Evolutionary conservation across 2,329 filamentous ascomycete genomes (phyloP), one percentile per base, ranked within the genome.

Genomic region (Colletotrichum australisinense): DNA sequence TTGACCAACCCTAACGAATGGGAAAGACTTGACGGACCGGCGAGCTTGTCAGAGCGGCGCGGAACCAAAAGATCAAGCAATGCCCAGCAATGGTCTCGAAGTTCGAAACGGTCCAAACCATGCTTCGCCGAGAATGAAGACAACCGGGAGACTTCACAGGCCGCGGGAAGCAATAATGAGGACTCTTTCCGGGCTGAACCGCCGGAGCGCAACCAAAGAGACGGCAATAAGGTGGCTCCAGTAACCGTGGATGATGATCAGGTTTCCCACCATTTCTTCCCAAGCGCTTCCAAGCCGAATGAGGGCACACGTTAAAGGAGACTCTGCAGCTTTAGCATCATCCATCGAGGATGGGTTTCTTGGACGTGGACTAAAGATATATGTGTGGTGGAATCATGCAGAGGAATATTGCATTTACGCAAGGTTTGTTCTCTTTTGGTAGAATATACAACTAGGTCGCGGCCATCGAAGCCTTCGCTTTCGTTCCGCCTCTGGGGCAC

Each of bases 391-490:
- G n/a, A 16, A 49, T 38, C 14, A 55, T 38, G 30, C 35, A 49
- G 42, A 32, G 28, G 5, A 12, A 30, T 63, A 14, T 11, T 55
- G 30, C 28, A 35, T 16, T 26, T 57, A 16, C 22, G 19, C 19
- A 49, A 49, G 42, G 24, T 16, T 19, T 53, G 46, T 46, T 63
- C 42, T 68, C 16, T 66, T 57, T 57, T 65, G 30, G 24, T 66
- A 63, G 62, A 70, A 66, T 66, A 65, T 66, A 70, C 71, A 71
- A 32, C 32, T 63, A 73, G 56, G 60, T 58, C 52, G 56, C 46
- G 62, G 67, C 30, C 60, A 28, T 42, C 14, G 38, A 63, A 56
- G 49, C 46, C 12, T 58, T 24, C 49, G 49, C 28, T 55, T 28
- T 62, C 49, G 42, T 42, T n/a, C 46, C 14, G 28, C 62, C 30